Conservation (phyloP, 2,329 filamentous ascomycete genomes). For the Aspergillus puulaauensis region DNA sequence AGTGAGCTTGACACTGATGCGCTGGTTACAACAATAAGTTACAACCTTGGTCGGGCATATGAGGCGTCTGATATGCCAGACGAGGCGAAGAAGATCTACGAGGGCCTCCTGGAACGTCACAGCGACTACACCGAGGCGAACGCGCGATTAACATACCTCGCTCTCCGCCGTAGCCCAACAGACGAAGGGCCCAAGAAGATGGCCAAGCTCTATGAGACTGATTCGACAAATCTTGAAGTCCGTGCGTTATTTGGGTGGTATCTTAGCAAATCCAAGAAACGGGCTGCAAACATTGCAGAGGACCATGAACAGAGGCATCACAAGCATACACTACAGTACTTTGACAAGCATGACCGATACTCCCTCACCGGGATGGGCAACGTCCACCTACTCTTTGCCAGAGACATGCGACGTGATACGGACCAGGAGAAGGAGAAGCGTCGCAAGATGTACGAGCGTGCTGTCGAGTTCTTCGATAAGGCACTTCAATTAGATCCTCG, state of each 20-base stretch:
- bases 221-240: constrained; percentile 84
- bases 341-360: constrained; percentile 98
- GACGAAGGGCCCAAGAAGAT: constrained; percentile 87
- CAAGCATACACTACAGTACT: constrained; percentile 90
- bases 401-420: constrained; percentile 90
- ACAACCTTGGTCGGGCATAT: constrained; percentile 91
- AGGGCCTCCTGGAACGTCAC: constrained; percentile 80
- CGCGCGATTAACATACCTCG: constrained; percentile 85
- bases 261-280: constrained; percentile 83
- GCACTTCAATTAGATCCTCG: constrained; percentile 89
- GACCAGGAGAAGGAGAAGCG: constrained; percentile 91
- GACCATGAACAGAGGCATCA: constrained; percentile 92
- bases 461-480: constrained; percentile 98
- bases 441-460: constrained; percentile 80
- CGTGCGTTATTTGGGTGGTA: constrained; percentile 95
- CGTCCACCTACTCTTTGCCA: constrained; percentile 79
- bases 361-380: constrained; percentile 97
- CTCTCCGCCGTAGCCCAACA: constrained; percentile 73
- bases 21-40: constrained; percentile 92
- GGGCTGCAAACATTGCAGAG: constrained; percentile 75
- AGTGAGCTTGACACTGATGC: constrained; percentile 81
- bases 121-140: constrained; percentile 89
- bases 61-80: constrained; percentile 79
- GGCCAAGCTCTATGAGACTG: constrained; percentile 78
- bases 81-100: constrained; percentile 84